phyloP scores from a whole-genome alignment of 768 basidiomycete genomes.

The Kwoniella pini region DNA sequence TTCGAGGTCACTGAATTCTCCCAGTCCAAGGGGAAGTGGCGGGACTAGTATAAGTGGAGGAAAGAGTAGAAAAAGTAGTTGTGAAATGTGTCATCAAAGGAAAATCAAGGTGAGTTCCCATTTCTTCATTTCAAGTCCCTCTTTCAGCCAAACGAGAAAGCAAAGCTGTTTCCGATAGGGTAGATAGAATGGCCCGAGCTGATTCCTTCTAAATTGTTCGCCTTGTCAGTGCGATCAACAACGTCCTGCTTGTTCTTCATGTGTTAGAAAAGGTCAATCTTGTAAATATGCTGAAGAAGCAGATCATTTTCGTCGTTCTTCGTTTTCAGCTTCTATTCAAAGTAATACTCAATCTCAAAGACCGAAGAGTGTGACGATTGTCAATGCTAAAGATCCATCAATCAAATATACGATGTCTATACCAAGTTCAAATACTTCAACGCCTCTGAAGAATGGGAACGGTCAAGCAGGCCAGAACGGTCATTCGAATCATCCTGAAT shows the following conservation, averaged over 20 bases:
- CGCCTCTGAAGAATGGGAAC: constrained; percentile 16
- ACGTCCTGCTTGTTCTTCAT: constrained; percentile 25
- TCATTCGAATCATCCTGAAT: constrained; percentile 9
- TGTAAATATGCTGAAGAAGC: constrained; percentile 30
- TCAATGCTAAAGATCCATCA: constrained; percentile 21
- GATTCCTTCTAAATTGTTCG: neutral
- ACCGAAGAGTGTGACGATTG: constrained; percentile 21
- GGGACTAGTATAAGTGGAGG: constrained; percentile 10
- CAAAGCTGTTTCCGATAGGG: too few relatives aligned
- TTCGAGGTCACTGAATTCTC: constrained; percentile 2
- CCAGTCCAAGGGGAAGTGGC: constrained; percentile 13
- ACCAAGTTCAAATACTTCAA: neutral
- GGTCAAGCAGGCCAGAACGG: neutral
- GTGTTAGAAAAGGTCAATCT: constrained; percentile 18
- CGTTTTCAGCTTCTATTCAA: neutral
- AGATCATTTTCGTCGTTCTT: neutral
- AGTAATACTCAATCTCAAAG: constrained; percentile 1
- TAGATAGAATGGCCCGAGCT: too few relatives aligned
- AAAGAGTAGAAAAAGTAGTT: constrained; percentile 44
- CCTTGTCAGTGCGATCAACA: constrained; percentile 24
- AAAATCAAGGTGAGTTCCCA: constrained; percentile 38
- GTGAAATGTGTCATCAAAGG: constrained; percentile 41
- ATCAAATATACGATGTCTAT: constrained; percentile 25
- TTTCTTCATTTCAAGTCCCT: neutral
- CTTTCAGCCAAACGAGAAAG: neutral